Conservation (phyloP, 306 rosid species). For the Trifolium pratense region DNA sequence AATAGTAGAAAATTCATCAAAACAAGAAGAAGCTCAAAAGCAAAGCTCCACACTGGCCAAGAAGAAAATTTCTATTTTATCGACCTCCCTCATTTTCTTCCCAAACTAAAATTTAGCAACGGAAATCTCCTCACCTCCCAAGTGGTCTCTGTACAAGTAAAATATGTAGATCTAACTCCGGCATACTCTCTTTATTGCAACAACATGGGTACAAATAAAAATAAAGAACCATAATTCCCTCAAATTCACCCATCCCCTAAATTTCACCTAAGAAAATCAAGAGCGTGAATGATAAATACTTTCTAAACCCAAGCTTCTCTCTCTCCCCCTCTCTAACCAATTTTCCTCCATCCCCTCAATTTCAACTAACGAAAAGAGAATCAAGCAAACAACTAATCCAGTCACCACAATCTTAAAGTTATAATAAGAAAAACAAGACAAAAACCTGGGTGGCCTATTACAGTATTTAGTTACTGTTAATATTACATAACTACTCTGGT, state of each 20-base stretch:
- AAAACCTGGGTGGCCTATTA: too few species aligned
- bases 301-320: not conserved
- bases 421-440: not conserved
- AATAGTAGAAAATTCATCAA: not conserved
- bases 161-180: not conserved
- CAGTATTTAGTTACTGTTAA: too few species aligned
- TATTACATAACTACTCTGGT: too few species aligned
- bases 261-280: not conserved
- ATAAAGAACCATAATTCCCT: not conserved
- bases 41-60: not conserved
- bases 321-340: not conserved
- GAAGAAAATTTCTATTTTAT: not conserved
- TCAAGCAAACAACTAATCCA: not conserved
- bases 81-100: not conserved
- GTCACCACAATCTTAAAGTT: not conserved
- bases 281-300: not conserved
- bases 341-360: not conserved
- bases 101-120: not conserved
- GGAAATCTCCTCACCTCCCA: not conserved
- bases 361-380: not conserved
- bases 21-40: not conserved
- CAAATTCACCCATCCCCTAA: not conserved
- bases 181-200: not conserved
- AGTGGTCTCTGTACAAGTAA: not conserved
- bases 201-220: not conserved